Evolutionary conservation across 148 eudicot species (phyloP), one percentile per base, ranked within the genome.

Genomic region (Bassia scoparia): DNA sequence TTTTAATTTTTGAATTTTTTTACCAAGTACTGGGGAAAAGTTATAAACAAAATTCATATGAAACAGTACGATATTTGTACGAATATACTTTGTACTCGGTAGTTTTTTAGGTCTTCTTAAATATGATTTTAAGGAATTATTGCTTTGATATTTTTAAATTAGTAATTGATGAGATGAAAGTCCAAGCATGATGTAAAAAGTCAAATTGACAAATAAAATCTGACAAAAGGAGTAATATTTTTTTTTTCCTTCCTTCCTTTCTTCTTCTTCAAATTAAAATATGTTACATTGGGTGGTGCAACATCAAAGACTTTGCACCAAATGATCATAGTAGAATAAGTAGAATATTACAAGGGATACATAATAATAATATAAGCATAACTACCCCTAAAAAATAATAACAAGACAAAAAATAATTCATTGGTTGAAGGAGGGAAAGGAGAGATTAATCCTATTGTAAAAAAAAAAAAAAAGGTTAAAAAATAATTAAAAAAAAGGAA

Each of bases 231-330:
- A 37, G 37, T 46, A 26, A 35, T 9, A 48, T 59, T 35, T 46
- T 34, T 17, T 34, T 61, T 70, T 38, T 13, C 34, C 43, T 54
- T 30, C 33, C 50, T 70, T 38, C 13, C 34, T 55, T 54, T 30
- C 14, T 52, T 30, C 14, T 52, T 55, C n/a, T 12, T 54, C 66
- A 75, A 68, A 48, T 43, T 59, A 68, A 74, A 30, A 64, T 77
- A 79, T 74, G 70, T 35, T 74, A 79, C 78, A 74, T 50, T 63
- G 54, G 35, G 30, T 74, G 67, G 78, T 55, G 67, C 71, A 70
- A 44, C 44, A 17, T 46, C 24, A 69, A n/a, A 24, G 61, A 55
- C 29, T 60, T 58, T 58, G 63, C 78, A 74, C 75, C 77, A 69
- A 63, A 58, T 78, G 60, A 61, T 54, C 48, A 35, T 74, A 74